Percentiles rank a stretch among this genome's conserved stretches.
phyloP scores from a whole-genome alignment of 164 flowering plant genomes.

The Vitis labrusca region DNA sequence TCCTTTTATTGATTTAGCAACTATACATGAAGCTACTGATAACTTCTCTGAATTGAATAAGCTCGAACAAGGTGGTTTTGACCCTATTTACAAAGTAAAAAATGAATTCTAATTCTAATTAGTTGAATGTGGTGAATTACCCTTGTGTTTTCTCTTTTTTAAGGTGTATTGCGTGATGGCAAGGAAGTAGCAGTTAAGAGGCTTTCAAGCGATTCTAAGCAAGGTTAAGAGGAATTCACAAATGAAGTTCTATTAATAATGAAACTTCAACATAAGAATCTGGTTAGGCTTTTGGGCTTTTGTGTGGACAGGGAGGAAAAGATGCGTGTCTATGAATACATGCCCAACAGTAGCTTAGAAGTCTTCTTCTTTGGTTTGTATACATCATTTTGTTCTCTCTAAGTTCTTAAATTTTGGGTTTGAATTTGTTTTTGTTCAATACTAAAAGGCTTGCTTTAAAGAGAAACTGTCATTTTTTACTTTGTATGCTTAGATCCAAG shows the following conservation, averaged over 20 bases:
- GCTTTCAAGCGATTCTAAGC: slow-evolving; percentile 17
- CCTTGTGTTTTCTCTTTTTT: neutral
- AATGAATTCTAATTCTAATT: neutral
- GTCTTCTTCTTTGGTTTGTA: slow-evolving; percentile 33
- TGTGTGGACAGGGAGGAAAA: slow-evolving; percentile 32
- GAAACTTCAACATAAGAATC: slow-evolving; percentile 42
- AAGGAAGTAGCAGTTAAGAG: slow-evolving; percentile 27
- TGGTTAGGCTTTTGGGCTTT: slow-evolving; percentile 33
- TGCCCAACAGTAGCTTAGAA: slow-evolving; percentile 45
- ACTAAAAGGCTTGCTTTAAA: neutral
- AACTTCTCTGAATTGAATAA: slow-evolving; percentile 32
- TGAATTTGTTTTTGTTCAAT: no score
- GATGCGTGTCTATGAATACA: slow-evolving; percentile 33
- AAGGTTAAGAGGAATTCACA: slow-evolving; percentile 20
- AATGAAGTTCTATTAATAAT: slow-evolving; percentile 24
- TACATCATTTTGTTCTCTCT: neutral
- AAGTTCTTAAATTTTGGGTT: neutral
- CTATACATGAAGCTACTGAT: slow-evolving; percentile 28
- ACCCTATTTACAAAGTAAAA: slow-evolving; percentile 44
- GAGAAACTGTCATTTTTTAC: neutral
- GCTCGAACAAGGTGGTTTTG: slow-evolving; percentile 53
- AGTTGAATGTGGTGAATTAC: neutral
- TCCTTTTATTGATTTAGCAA: slow-evolving; percentile 19
- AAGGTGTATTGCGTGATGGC: slow-evolving; percentile 28
- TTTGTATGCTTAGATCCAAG: slow-evolving; percentile 10